Evolutionary conservation across 768 basidiomycete genomes (phyloP).

Genomic region (Dentipellis fragilis): DNA sequence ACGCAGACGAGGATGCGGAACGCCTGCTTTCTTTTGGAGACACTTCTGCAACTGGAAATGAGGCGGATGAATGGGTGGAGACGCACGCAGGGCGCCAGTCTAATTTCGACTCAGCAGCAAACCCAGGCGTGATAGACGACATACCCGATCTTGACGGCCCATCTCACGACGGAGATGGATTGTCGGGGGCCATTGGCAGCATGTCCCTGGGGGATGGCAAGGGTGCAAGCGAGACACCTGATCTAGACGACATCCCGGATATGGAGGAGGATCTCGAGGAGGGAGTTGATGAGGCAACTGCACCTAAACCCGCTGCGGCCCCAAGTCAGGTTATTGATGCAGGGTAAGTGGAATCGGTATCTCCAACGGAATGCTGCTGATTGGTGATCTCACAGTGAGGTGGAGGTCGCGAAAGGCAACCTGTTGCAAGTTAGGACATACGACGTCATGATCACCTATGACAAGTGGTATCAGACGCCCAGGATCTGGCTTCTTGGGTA

Average conservation of each 20-base stretch:
- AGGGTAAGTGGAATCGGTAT: slow-evolving; percentile 27
- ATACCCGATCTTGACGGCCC: slow-evolving; percentile 76
- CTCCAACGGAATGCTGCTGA: background rate
- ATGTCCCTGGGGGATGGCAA: slow-evolving; percentile 22
- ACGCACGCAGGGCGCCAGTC: slow-evolving; percentile 80
- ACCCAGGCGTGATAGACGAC: slow-evolving; percentile 65
- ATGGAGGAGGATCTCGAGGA: slow-evolving; percentile 94
- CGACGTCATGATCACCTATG: slow-evolving; percentile 99
- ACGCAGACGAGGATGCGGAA: slow-evolving; percentile 94
- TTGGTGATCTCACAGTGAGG: slow-evolving; percentile 30
- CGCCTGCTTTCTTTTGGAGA: slow-evolving; percentile 80
- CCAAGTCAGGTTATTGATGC: slow-evolving; percentile 32
- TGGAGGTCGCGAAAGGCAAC: slow-evolving; percentile 66
- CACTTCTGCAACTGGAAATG: slow-evolving; percentile 38
- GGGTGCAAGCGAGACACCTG: slow-evolving; percentile 52
- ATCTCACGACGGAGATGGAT: slow-evolving; percentile 26
- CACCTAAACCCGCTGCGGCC: slow-evolving; percentile 28
- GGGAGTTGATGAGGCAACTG: slow-evolving; percentile 76
- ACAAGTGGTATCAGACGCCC: slow-evolving; percentile 99
- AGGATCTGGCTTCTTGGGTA: slow-evolving; percentile 97
- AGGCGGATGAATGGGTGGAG: slow-evolving; percentile 94
- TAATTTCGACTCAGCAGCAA: slow-evolving; percentile 39
- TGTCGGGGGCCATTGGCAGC: slow-evolving; percentile 19
- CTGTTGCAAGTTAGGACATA: slow-evolving; percentile 94
- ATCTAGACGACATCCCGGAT: slow-evolving; percentile 96